A percentile compares a stretch with the other conserved stretches of the same genome.
These are phyloP conservation scores for Eimeria sp. DNA, from an alignment of 169 alveolate genomes.

Conservation along the genomic window DNA sequence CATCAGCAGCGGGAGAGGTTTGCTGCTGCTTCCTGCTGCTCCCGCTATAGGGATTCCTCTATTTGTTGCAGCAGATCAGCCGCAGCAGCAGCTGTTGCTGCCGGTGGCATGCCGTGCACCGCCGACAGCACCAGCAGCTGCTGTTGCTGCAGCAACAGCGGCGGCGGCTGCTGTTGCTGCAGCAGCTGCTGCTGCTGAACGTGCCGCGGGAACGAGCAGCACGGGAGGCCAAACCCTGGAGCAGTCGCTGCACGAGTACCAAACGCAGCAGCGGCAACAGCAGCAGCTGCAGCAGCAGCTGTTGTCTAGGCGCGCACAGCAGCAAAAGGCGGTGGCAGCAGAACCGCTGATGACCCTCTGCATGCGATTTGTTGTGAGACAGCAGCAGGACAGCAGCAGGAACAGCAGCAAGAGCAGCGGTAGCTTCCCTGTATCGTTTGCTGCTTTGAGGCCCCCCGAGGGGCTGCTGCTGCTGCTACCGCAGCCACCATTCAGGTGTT, in stretches of 20 bases:
- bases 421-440: neutral
- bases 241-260: neutral
- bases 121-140: neutral
- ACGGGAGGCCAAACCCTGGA: neutral
- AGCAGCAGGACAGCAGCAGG: conserved; percentile 47
- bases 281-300: conserved; percentile 43
- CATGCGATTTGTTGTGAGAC: conserved; percentile 46
- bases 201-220: neutral
- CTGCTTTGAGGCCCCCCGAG: conserved; percentile 4
- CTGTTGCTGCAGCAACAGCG: neutral
- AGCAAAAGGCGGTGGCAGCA: neutral
- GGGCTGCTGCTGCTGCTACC: conserved; percentile 61
- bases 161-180: neutral
- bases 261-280: neutral
- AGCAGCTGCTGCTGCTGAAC: conserved; percentile 24
- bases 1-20: conserved; percentile 17
- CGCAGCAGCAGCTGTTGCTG: conserved; percentile 28
- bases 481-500: conserved; percentile 10
- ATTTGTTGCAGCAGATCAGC: conserved; percentile 35
- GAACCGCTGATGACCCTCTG: conserved; percentile 28
- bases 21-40: conserved; percentile 57
- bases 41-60: neutral
- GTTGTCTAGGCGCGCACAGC: neutral
- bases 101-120: neutral
- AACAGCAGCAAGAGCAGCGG: conserved; percentile 54